Evolutionary conservation across 225 moss, liverwort and hornwort genomes (phyloP).

Genomic region (Climacium dendroides): DNA sequence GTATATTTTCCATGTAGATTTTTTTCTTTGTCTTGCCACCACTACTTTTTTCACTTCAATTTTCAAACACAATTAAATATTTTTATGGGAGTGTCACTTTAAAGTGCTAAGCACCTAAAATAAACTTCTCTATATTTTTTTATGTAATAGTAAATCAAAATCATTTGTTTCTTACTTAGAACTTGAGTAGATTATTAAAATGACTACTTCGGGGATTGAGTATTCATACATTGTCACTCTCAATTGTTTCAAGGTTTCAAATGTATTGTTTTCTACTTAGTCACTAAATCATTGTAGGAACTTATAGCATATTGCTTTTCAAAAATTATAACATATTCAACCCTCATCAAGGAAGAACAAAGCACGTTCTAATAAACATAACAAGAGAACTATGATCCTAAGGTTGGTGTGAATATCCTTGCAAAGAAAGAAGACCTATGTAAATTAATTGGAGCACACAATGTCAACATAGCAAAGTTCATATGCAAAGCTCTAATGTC

Average conservation of each 20-base stretch:
- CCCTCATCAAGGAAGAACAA: too few species aligned
- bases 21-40: too few species aligned
- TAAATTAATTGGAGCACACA: background rate
- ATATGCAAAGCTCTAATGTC: background rate
- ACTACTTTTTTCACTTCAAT: too few species aligned
- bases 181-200: background rate
- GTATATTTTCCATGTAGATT: too few species aligned
- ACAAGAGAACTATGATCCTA: background rate
- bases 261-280: background rate
- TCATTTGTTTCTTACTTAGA: background rate
- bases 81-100: too few species aligned
- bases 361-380: background rate
- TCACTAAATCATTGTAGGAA: background rate
- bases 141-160: too few species aligned
- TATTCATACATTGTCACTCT: background rate
- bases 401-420: background rate
- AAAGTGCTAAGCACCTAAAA: too few species aligned
- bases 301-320: background rate
- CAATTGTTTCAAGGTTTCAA: background rate
- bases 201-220: rapidly evolving
- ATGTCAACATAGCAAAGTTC: background rate
- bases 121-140: background rate
- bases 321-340: background rate
- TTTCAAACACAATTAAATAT: too few species aligned
- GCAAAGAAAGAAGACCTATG: background rate